Evolutionary conservation across 345 rosid species (phyloP).

Genomic region (Litchi chinensis): DNA sequence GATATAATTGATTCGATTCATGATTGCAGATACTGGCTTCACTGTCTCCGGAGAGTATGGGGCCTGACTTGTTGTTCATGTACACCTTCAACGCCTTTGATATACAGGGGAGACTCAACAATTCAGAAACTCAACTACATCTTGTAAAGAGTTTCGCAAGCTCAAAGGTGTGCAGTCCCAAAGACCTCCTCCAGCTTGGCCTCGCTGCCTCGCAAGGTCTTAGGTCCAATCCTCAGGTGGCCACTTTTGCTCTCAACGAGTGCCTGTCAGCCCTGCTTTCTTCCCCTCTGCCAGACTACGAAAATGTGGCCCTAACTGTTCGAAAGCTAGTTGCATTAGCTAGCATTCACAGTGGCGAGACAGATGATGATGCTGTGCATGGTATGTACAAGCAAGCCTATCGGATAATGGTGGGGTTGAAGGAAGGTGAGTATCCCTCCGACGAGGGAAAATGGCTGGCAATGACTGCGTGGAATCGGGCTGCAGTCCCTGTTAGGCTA

Average conservation of each 20-base stretch:
- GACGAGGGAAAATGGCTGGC: slow-evolving; percentile 98
- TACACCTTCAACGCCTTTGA: slow-evolving; percentile 69
- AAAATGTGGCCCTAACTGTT: slow-evolving; percentile 59
- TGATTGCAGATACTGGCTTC: slow-evolving; percentile 52
- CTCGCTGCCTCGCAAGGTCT: slow-evolving; percentile 72
- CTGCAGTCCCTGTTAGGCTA: slow-evolving; percentile 68
- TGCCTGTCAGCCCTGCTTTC: slow-evolving; percentile 71
- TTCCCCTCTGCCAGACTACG: slow-evolving; percentile 68
- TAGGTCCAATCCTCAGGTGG: slow-evolving; percentile 66
- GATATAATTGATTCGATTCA: slow-evolving; percentile 12
- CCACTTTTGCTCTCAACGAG: slow-evolving; percentile 69
- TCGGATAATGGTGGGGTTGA: slow-evolving; percentile 84
- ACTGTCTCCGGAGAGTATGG: slow-evolving; percentile 41
- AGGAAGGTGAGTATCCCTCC: slow-evolving; percentile 79
- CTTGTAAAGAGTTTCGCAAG: slow-evolving; percentile 68
- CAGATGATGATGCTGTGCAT: slow-evolving; percentile 59
- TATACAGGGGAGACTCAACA: slow-evolving; percentile 64
- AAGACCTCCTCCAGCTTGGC: slow-evolving; percentile 76
- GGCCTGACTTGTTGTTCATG: slow-evolving; percentile 64
- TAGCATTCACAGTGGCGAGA: slow-evolving; percentile 70
- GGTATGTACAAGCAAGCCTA: slow-evolving; percentile 81
- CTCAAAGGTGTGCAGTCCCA: slow-evolving; percentile 69
- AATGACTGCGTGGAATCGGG: slow-evolving; percentile 95
- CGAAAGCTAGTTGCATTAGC: slow-evolving; percentile 65
- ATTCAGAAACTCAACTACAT: slow-evolving; percentile 50